These are phyloP conservation scores for Aspergillus persii DNA, from an alignment of 2,329 filamentous ascomycete species.

Conservation along the genomic window DNA sequence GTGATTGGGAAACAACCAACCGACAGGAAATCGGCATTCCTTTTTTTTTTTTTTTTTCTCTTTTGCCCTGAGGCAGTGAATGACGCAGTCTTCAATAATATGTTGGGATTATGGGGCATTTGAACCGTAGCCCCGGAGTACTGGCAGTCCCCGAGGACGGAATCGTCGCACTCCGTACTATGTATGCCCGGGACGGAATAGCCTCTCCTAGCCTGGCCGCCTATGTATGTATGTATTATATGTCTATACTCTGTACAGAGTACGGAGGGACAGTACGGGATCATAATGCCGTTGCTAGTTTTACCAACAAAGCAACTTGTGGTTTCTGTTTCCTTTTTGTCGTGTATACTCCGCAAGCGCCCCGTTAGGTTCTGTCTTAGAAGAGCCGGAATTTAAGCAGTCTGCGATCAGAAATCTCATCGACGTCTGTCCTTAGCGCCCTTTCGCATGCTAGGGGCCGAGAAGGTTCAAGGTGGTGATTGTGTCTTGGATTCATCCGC, in stretches of 20 bases:
- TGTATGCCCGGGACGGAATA: not conserved
- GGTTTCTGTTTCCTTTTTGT: not conserved
- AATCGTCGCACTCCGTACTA: not conserved
- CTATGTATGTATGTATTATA: not conserved
- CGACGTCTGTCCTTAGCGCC: constrained; percentile 1
- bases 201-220: not conserved
- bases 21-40: too few species aligned
- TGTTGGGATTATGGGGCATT: not conserved
- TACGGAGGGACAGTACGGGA: not conserved
- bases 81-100: not conserved
- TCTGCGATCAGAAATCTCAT: not conserved
- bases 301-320: not conserved
- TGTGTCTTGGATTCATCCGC: constrained; percentile 8
- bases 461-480: constrained; percentile 1
- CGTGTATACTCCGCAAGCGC: constrained; percentile 5
- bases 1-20: too few species aligned
- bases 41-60: too few species aligned
- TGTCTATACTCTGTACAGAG: not conserved
- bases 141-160: not conserved
- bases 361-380: not conserved
- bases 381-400: not conserved
- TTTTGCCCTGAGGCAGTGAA: not conserved
- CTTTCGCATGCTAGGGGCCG: constrained; percentile 13
- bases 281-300: not conserved
- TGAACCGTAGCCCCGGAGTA: not conserved